A percentile compares a stretch with the other conserved stretches of the same genome.
Conservation (phyloP, 176 grass and related monocot genomes). For the Thinopyrum elongatum region DNA sequence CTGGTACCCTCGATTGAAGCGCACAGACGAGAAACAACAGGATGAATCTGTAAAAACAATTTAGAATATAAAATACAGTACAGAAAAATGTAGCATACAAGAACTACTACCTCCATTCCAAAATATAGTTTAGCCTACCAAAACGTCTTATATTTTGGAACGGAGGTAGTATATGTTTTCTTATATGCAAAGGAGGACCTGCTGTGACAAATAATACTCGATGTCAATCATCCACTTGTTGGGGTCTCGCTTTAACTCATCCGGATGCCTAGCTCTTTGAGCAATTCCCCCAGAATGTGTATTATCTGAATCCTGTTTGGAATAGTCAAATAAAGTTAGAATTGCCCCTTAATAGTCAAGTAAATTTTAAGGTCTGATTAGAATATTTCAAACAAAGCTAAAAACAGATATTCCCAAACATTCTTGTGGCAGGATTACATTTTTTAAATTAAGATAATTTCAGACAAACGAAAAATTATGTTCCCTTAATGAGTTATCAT, state of each 20-base stretch:
- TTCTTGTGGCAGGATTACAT: neutral
- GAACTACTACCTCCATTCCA: no score
- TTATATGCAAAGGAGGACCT: slow-evolving; percentile 46
- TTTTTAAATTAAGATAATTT: slow-evolving; percentile 1
- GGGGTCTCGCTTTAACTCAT: slow-evolving; percentile 75
- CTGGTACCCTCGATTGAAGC: slow-evolving; percentile 99
- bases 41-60: slow-evolving; percentile 86
- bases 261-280: slow-evolving; percentile 95
- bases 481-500: neutral
- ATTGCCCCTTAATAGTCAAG: neutral
- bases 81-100: neutral
- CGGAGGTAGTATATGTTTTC: slow-evolving; percentile 22
- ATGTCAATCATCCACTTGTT: slow-evolving; percentile 89
- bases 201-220: slow-evolving; percentile 94
- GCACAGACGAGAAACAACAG: slow-evolving; percentile 89
- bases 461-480: neutral
- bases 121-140: no score
- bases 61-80: slow-evolving; percentile 9
- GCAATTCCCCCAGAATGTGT: slow-evolving; percentile 72
- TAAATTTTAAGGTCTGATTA: slow-evolving; percentile 22
- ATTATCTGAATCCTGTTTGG: slow-evolving; percentile 51
- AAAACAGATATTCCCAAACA: neutral
- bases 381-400: slow-evolving; percentile 17
- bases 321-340: slow-evolving; percentile 27
- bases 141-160: no score